These are phyloP conservation scores for Dipteronia dyeriana DNA, from an alignment of 345 rosid genomes.

Conservation along the genomic window DNA sequence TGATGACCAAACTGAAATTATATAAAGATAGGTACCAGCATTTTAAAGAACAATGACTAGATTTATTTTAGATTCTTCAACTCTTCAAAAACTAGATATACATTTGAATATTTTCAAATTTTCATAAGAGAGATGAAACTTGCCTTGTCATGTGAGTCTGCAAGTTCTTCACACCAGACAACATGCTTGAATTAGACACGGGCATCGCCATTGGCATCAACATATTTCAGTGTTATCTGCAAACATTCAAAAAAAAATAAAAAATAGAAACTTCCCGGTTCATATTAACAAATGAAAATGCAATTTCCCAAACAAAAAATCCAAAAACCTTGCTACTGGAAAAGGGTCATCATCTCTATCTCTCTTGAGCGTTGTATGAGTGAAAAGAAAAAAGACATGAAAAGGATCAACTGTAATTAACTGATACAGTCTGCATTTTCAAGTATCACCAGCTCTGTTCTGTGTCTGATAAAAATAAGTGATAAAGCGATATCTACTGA, in stretches of 20 bases:
- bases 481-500: too few species aligned
- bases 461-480: background rate
- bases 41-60: background rate
- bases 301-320: background rate
- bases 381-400: background rate
- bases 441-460: background rate
- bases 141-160: background rate
- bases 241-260: background rate
- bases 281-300: background rate
- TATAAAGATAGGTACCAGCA: background rate
- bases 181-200: background rate
- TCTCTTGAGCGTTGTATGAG: background rate
- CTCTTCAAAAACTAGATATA: background rate
- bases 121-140: background rate
- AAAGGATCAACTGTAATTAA: background rate
- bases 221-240: conserved; percentile 14
- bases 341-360: background rate
- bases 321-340: background rate
- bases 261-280: background rate
- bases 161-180: background rate
- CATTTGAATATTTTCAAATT: background rate
- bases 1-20: background rate
- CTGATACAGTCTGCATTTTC: too few species aligned
- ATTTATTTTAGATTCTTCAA: background rate
- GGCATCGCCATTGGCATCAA: conserved; percentile 10